Evolutionary conservation across 2,329 filamentous ascomycete genomes (phyloP).

Genomic region (Boeremia lycopersici): DNA sequence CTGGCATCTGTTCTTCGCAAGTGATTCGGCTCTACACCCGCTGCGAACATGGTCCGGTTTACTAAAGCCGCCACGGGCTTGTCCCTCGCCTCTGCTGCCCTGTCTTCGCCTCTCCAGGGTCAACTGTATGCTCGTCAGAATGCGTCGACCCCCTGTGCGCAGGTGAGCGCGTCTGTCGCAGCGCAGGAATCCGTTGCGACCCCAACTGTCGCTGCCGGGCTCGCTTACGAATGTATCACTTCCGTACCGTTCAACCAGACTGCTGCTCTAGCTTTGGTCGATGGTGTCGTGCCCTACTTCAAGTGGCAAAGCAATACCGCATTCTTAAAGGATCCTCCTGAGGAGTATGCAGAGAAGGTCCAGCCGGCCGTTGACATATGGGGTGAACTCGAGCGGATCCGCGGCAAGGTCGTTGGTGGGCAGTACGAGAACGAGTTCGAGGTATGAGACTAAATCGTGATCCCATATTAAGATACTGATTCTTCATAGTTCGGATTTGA

Average conservation of each 20-base stretch:
- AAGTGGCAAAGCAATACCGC: conserved; percentile 54
- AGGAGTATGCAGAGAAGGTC: conserved; percentile 54
- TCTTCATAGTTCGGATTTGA: conserved; percentile 38
- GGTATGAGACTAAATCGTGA: conserved; percentile 19
- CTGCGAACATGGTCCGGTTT: conserved; percentile 32
- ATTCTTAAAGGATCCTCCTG: conserved; percentile 54
- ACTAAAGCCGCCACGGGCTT: conserved; percentile 28
- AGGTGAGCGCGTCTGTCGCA: conserved; percentile 37
- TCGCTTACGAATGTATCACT: conserved; percentile 55
- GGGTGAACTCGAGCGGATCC: conserved; percentile 47
- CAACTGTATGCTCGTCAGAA: conserved; percentile 36
- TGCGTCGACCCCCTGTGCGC: conserved; percentile 40
- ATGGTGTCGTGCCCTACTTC: conserved; percentile 53
- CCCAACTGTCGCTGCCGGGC: conserved; percentile 50
- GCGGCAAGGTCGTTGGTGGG: conserved; percentile 44
- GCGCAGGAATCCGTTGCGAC: conserved; percentile 32
- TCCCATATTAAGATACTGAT: conserved; percentile 6
- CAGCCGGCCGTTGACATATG: conserved; percentile 52
- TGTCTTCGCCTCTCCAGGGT: conserved; percentile 32
- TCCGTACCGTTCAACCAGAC: conserved; percentile 54
- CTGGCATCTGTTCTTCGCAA: conserved; percentile 7
- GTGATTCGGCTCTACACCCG: neutral
- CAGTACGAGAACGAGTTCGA: conserved; percentile 51
- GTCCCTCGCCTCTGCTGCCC: conserved; percentile 34
- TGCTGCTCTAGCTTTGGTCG: conserved; percentile 48